These are phyloP conservation scores for Solanum etuberosum DNA, from an alignment of 257 asterid genomes.

Conservation along the genomic window DNA sequence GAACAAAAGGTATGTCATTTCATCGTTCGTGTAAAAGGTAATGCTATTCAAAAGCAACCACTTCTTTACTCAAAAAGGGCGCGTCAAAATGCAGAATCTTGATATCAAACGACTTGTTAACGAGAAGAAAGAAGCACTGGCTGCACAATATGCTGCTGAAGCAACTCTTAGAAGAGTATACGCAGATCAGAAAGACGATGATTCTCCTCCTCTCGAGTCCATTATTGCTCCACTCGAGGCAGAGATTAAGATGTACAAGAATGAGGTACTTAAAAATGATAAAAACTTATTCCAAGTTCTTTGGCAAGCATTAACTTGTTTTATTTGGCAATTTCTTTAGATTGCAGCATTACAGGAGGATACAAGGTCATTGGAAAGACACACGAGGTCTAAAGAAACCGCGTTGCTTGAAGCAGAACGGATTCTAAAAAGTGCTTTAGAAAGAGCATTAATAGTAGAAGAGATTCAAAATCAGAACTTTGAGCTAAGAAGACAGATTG, in stretches of 20 bases:
- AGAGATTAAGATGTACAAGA: conserved; percentile 61
- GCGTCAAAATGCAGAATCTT: conserved; percentile 47
- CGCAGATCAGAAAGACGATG: conserved; percentile 61
- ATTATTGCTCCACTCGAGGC: conserved; percentile 90
- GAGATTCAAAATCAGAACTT: conserved; percentile 76
- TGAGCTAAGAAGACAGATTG: conserved; percentile 70
- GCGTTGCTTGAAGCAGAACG: conserved; percentile 82
- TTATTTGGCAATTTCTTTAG: conserved; percentile 18
- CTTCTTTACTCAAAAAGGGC: neutral
- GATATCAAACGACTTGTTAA: conserved; percentile 46
- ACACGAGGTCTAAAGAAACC: conserved; percentile 66
- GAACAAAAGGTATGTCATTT: conserved; percentile 48
- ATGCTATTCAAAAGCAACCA: neutral
- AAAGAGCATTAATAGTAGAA: conserved; percentile 72
- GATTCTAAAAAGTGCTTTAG: conserved; percentile 63
- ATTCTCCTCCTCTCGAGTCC: conserved; percentile 48
- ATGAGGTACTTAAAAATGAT: conserved; percentile 41
- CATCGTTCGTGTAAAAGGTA: neutral
- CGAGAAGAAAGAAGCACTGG: conserved; percentile 63
- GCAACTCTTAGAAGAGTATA: conserved; percentile 85
- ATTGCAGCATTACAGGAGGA: conserved; percentile 62
- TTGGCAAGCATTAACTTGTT: neutral
- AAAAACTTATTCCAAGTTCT: neutral
- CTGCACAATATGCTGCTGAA: conserved; percentile 91
- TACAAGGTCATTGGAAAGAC: conserved; percentile 65